Evolutionary conservation across 371 early-diverging fungal genomes (phyloP), one percentile per base, ranked within the genome.

Genomic region (Mucor plumbeus): DNA sequence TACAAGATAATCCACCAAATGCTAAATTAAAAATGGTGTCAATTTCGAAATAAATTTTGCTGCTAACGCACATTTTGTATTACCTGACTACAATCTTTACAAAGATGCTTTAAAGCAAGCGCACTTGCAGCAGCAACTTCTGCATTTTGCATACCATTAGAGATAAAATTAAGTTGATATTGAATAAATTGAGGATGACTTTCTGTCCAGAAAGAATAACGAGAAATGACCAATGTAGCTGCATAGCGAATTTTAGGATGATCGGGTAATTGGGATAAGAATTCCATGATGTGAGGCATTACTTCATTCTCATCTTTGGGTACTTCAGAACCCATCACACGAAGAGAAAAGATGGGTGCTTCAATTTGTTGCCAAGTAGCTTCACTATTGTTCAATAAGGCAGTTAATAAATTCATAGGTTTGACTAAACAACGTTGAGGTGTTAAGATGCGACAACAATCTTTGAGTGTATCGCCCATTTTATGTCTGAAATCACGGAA

Each of bases 391-490:
- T 65, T 75, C 41, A 86, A 70, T 15, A 74, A 72, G 17, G 41
- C 54, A 11, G 76, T 69, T 33, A 87, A 72, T 15, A 71, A 67
- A 7, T 76, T 68, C 75, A 89, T 90, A 0, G 95, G 93, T 38
- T 90, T 89, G 0, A 81, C 62, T 34, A 98, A 78, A 26, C 96
- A 93, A 34, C 83, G 83, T 7, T 91, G 84, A 9, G 86, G 79
- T 5, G 96, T 95, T 2, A 97, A 74, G 2, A 98, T 87, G 7
- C 84, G 73, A 35, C 95, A 94, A 68, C 97, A 96, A 71, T 94
- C 95, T 81, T 99, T 99, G 54, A 99, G 83, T n/a, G 96, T 94
- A 67, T 97, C 97, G 33, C 97, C 99, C 86, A 97, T 95, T 44
- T 87, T 86, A 74, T 99, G 97, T 40, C 99, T 85, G 70, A 97